These are phyloP conservation scores for Hibiscus tridactylites DNA, from an alignment of 345 rosid species.

Conservation along the genomic window DNA sequence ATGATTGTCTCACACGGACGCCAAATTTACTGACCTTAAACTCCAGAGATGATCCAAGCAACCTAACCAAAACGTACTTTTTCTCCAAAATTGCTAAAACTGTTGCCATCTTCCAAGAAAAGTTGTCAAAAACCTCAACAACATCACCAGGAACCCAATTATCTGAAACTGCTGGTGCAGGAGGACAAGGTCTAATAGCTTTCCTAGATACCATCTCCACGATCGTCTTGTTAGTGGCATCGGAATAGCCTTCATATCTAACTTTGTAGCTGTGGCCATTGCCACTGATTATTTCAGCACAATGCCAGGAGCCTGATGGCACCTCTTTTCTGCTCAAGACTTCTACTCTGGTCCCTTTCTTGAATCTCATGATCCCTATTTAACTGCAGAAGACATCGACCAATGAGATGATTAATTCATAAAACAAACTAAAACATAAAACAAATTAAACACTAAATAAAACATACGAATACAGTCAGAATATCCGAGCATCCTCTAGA, in stretches of 20 bases:
- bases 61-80: conserved; percentile 43
- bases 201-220: conserved; percentile 46
- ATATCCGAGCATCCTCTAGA: neutral
- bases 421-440: conserved; percentile 12
- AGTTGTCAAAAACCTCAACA: conserved; percentile 53
- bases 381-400: conserved; percentile 14
- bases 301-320: conserved; percentile 67
- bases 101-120: conserved; percentile 77
- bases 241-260: conserved; percentile 29
- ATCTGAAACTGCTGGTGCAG: conserved; percentile 20
- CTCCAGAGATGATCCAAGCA: conserved; percentile 56
- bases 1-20: conserved; percentile 60
- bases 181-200: conserved; percentile 60
- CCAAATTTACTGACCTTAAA: conserved; percentile 36
- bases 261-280: conserved; percentile 58
- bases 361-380: conserved; percentile 39
- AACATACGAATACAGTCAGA: neutral
- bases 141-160: conserved; percentile 65
- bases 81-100: conserved; percentile 41
- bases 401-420: conserved; percentile 10
- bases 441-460: neutral
- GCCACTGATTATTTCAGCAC: conserved; percentile 59
- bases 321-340: conserved; percentile 47
- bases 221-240: conserved; percentile 10
- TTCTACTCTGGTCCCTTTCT: conserved; percentile 61